Percentiles rank a stretch among this genome's conserved stretches.
Evolutionary conservation across 1,284 basidiomycete species (phyloP).

Genomic region (Apiotrichum sp.): DNA sequence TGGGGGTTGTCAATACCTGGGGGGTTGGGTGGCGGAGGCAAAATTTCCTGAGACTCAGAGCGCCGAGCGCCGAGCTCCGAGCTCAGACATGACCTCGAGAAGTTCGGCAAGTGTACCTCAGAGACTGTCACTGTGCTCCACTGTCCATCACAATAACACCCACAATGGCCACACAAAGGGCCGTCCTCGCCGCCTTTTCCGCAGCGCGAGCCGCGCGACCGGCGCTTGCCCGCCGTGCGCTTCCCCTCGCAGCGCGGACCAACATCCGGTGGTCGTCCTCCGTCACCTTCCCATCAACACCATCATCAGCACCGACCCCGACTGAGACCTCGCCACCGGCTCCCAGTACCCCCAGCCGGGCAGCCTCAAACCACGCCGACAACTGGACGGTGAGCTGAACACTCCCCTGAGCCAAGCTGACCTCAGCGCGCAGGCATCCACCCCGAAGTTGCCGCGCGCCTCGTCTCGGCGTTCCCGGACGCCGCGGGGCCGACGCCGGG

Average conservation of each 20-base stretch:
- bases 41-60: neutral
- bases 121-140: too few species aligned
- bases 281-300: neutral
- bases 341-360: too few species aligned
- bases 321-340: too few species aligned
- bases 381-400: constrained; percentile 9
- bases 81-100: too few species aligned
- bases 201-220: neutral
- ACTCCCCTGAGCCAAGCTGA: constrained; percentile 9
- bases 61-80: neutral
- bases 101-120: too few species aligned
- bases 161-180: too few species aligned
- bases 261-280: neutral
- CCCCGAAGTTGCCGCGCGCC: neutral
- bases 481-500: constrained; percentile 26
- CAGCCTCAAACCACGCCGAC: too few species aligned
- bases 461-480: constrained; percentile 18
- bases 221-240: neutral
- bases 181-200: neutral
- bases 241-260: too few species aligned
- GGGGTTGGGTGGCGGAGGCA: neutral
- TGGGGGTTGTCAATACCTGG: too few species aligned
- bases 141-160: too few species aligned
- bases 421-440: constrained; percentile 9
- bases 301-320: too few species aligned